Base-by-base conservation (phyloP, 2,329 filamentous ascomycete species). In the Aspergillus candidus region DNA sequence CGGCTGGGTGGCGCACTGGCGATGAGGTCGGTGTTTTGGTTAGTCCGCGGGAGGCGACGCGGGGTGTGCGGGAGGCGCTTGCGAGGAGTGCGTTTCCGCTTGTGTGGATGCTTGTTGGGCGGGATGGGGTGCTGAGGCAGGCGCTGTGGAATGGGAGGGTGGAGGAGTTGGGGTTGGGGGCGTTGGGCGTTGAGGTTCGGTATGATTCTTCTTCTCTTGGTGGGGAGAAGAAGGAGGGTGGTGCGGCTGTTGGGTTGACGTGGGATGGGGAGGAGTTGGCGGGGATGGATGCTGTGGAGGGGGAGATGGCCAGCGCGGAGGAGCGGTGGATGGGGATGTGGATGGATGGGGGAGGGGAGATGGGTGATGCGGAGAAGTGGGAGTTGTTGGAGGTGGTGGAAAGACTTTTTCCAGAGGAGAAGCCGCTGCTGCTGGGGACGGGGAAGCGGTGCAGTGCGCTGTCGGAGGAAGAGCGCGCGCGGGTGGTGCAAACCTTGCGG, bases 41-140 rank as follows among this genome's bases (percentile, higher is more conserved):
- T 17, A 77, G 80, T 3, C 80, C 83, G 50, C 73, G 76, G 48
- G 73, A 80, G 41, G 85, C 88, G 29, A 94, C 89, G 0, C 85
- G 80, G 58, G 91, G 90, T 1, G 81, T 94, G 3, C 72, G 86
- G 45, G 82, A 88, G 38, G 81, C 87, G 17, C 59, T 96, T 52
- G 75, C 76, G 4, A 71, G 79, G 46, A 86, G 84, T 58, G 65
- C 70, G 32, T 82, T 78, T 70, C 86, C 88, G 1, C 77, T 95
- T 73, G 82, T 82, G 0, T 94, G 71, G 70, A 63, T 72, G 55
- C 62, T 72, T 57, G 62, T 71, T 46, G 66, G 67, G 46, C 45
- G 59, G 40, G 60, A 64, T 40, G 66, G 64, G 13, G 50, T 46
- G 10, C 40, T 73, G 37, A 61, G 59, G 41, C 71, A 74, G 55